Base-by-base conservation (phyloP, 192 early-diverging fungal genomes). In the Umbelopsis sp. region DNA sequence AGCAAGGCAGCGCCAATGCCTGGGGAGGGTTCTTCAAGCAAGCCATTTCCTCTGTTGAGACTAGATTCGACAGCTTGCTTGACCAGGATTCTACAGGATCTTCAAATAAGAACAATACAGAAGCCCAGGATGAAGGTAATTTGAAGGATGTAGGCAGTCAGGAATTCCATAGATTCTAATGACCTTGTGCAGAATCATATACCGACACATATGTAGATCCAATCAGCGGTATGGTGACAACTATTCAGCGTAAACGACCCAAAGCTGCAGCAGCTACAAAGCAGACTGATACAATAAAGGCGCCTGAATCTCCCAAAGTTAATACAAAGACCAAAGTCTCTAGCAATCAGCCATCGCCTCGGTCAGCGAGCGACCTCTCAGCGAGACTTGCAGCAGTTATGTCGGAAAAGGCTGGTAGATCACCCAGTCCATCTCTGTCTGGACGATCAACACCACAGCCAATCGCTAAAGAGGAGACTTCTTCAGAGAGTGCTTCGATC, bases 1-100 rank as follows among this genome's bases (percentile, higher is more conserved):
- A 62, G 56, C 56, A 62, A 62, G 56, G 56, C 56, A 62, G 12
- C 14, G 31, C 56, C 56, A 62, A 62, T 62, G 56, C 56, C 29
- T 92, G 88, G 88, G 88, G 91, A 54, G 85, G 79, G 70, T 85
- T 92, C 67, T 79, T 94, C 51, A 92, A 93, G 67, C 88, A 88
- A 72, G 91, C 91, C 5, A 84, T 93, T 20, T 89, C 88, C 16
- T 85, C 85, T 53, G 87, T 94, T 32, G 93, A 94, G 75, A 91
- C 86, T 17, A 85, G 88, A 45, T 84, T 94, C 45, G 91, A 92
- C 81, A 89, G 86, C 21, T 86, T 91, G 51, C 81, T 92, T 10
- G 93, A 93, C 45, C 72, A 71, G 22, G 12, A 73, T 73, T 3
- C 59, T 65, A 38, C 79, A 26, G 53, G 72, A n/a, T 17, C 31